These are phyloP conservation scores for Monilinia laxa DNA, from an alignment of 2,329 filamentous ascomycete genomes.

Conservation along the genomic window DNA sequence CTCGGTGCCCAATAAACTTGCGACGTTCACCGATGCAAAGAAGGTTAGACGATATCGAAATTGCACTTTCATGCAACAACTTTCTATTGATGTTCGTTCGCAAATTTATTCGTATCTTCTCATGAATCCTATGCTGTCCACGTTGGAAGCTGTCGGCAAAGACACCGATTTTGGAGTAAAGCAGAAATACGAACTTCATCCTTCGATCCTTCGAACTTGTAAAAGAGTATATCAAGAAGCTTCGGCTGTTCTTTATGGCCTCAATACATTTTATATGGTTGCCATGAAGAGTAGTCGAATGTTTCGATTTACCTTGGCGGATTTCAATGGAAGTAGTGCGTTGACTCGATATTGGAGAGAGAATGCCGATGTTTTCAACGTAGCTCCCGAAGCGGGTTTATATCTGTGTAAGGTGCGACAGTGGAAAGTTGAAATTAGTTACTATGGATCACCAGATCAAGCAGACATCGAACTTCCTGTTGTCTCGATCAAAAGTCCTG, in stretches of 20 bases:
- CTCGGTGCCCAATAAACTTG: not conserved
- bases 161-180: too few species aligned
- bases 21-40: not conserved
- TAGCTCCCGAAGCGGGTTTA: not conserved
- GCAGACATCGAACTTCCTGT: not conserved
- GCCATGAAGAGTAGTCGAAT: too few species aligned
- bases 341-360: not conserved
- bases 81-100: not conserved
- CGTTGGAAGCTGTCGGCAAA: not conserved
- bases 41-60: not conserved
- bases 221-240: too few species aligned
- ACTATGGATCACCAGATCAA: not conserved
- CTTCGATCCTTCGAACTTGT: too few species aligned
- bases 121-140: not conserved
- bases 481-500: not conserved
- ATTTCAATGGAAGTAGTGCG: too few species aligned
- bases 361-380: not conserved
- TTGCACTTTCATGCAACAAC: not conserved
- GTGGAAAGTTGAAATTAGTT: not conserved
- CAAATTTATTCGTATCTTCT: conserved; percentile 8
- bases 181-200: too few species aligned
- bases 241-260: too few species aligned
- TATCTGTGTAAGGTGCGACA: not conserved
- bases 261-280: too few species aligned
- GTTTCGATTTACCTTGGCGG: too few species aligned